phyloP scores from a whole-genome alignment of 75 land plant species.

The Picea sitchensis region DNA sequence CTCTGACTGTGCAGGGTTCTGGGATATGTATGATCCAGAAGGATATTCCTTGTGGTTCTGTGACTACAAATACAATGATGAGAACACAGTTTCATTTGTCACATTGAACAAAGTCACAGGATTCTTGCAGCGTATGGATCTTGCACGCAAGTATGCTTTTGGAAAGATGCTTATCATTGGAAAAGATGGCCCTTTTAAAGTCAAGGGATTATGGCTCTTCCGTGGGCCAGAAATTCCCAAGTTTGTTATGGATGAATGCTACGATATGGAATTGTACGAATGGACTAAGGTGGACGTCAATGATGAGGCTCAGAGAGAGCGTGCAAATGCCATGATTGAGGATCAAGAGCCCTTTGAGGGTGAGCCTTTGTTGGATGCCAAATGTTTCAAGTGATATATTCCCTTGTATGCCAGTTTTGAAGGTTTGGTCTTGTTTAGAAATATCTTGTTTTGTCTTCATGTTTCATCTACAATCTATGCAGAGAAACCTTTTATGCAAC shows the following conservation, averaged over 20 bases:
- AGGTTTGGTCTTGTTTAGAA: not conserved
- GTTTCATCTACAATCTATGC: not conserved
- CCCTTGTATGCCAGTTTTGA: not conserved
- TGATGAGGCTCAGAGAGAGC: constrained; percentile 85
- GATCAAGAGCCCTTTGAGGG: constrained; percentile 88
- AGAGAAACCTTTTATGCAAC: not conserved
- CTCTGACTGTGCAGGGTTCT: constrained; percentile 62
- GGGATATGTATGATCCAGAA: constrained; percentile 99
- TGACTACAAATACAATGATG: constrained; percentile 95
- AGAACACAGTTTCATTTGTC: constrained; percentile 89
- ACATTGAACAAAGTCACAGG: constrained; percentile 96
- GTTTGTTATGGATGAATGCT: constrained; percentile 83
- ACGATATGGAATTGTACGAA: constrained; percentile 87
- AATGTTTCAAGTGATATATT: constrained; percentile 82
- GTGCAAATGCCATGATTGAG: constrained; percentile 88
- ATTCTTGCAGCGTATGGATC: constrained; percentile 92
- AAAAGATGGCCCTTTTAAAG: constrained; percentile 69
- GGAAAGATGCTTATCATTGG: constrained; percentile 95
- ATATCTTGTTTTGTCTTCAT: not conserved
- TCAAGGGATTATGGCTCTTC: constrained; percentile 97
- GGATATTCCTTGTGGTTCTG: constrained; percentile 99
- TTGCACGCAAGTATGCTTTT: constrained; percentile 89
- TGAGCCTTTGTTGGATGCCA: constrained; percentile 81
- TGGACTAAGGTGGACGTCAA: constrained; percentile 86
- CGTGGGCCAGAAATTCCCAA: constrained; percentile 84